These are phyloP conservation scores for Violaceomyces palustris DNA, from an alignment of 1,284 basidiomycete genomes.

Conservation along the genomic window DNA sequence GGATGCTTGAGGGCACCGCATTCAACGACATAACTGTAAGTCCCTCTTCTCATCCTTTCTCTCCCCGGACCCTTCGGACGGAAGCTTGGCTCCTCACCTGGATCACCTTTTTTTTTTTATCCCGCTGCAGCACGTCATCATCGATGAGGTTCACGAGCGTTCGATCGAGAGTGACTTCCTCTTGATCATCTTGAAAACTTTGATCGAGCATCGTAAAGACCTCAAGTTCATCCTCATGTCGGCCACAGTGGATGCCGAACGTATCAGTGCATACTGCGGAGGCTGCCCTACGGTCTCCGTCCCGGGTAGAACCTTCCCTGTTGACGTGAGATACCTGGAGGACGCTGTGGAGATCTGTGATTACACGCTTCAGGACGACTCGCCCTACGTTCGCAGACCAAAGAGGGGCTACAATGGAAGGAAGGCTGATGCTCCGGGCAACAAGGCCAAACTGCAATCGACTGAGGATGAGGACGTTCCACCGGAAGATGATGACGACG, in stretches of 20 bases:
- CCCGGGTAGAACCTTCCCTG: conserved; percentile 95
- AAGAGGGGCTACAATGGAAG: conserved; percentile 23
- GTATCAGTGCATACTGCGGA: conserved; percentile 88
- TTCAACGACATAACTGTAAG: conserved; percentile 94
- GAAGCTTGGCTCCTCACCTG: no score
- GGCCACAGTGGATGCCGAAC: conserved; percentile 86
- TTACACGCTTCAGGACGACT: conserved; percentile 73
- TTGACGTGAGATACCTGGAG: conserved; percentile 80
- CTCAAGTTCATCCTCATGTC: conserved; percentile 96
- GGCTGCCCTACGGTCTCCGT: conserved; percentile 73
- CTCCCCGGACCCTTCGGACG: background rate
- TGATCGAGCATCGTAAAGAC: conserved; percentile 72
- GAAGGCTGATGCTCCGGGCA: conserved; percentile 33
- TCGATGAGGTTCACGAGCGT: conserved; percentile 87
- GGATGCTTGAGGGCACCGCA: conserved; percentile 87
- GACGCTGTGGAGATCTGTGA: conserved; percentile 81
- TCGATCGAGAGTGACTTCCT: conserved; percentile 97
- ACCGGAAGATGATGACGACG: conserved; percentile 66
- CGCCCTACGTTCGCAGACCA: conserved; percentile 66
- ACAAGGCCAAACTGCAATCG: conserved; percentile 63
- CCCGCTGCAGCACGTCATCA: conserved; percentile 83
- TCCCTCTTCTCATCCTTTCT: conserved; percentile 59
- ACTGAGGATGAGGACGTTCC: conserved; percentile 58
- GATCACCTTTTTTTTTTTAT: no score
- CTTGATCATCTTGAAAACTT: conserved; percentile 86